Evolutionary conservation across 2,329 filamentous ascomycete genomes (phyloP), one percentile per base, ranked within the genome.

Genomic region (Lomentospora prolificans): DNA sequence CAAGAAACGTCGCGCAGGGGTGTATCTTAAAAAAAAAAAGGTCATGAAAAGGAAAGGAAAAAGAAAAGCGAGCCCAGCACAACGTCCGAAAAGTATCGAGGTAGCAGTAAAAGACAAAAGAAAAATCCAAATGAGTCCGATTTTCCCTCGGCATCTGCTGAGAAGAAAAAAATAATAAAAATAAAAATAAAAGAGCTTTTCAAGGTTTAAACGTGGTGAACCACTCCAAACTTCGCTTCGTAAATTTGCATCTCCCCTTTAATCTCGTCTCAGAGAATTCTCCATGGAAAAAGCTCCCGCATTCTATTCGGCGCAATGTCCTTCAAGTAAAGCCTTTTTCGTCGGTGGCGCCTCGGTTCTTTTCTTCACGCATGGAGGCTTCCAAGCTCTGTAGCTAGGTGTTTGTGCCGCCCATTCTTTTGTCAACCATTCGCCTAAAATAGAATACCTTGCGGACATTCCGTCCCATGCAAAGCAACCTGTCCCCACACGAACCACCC

Each of bases 191-290:
- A 7, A 33, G 12, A 33, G 12, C 6, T 33, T 33, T 12, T 12
- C n/a, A n/a, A n/a, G n/a, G n/a, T n/a, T n/a, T n/a, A n/a, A n/a
- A n/a, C n/a, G n/a, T n/a, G n/a, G n/a, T n/a, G n/a, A n/a, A n/a
- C n/a, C n/a, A 41, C n/a, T 19, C 36, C 36, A 41, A 41, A 48
- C 44, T 22, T 48, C 44, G 44, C 44, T 48, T 48, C 44, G 22
- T 48, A 22, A 10, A 22, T 22, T 17, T 25, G 44, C 17, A 22
- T 25, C 12, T 33, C 17, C 22, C 44, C 44, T 25, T 48, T 48
- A 48, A 48, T 48, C 44, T 48, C 44, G 44, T 48, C 44, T 48
- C 44, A 41, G 44, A 33, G 30, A 33, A 25, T 44, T 8, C 31
- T 8, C 31, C 3, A 36, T 36, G 10, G n/a, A 36, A 36, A 12